Percentiles rank a stretch among this genome's conserved stretches.
phyloP scores from a whole-genome alignment of 768 basidiomycete genomes.

The Trametes cubensis region DNA sequence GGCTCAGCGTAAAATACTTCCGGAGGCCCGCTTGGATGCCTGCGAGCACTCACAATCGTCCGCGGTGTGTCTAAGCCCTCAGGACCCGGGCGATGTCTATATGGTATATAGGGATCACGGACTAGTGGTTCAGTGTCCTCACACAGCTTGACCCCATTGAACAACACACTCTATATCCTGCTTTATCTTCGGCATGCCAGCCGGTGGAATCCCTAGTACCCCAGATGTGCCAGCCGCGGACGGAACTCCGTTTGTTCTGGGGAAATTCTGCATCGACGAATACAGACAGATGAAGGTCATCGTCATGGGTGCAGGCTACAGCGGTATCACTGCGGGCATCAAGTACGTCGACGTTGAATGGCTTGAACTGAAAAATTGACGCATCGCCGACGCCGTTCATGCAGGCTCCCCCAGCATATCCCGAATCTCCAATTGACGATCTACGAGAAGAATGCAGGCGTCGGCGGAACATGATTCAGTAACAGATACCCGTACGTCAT shows the following conservation, averaged over 20 bases:
- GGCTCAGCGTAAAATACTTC: no score
- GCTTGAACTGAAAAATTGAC: background rate
- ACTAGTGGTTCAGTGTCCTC: no score
- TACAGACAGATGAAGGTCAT: conserved; percentile 56
- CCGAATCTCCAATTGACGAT: conserved; percentile 57
- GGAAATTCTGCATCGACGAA: conserved; percentile 55
- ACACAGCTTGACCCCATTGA: no score
- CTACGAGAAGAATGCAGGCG: conserved; percentile 37
- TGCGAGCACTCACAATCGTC: no score
- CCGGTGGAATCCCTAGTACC: background rate
- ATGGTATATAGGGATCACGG: no score
- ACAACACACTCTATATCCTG: no score
- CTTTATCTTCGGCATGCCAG: background rate
- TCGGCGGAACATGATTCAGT: conserved; percentile 63
- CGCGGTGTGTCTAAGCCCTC: no score
- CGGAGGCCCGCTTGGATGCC: no score
- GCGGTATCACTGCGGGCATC: conserved; percentile 61
- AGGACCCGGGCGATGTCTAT: no score
- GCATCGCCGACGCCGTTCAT: no score
- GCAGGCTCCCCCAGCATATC: conserved; percentile 29
- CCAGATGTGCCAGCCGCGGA: background rate
- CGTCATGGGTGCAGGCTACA: conserved; percentile 61
- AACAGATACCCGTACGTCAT: conserved; percentile 48
- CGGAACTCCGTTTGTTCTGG: conserved; percentile 32
- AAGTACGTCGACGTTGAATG: conserved; percentile 36